Percentiles rank a stretch among this genome's conserved stretches.
phyloP scores from a whole-genome alignment of 2,329 filamentous ascomycete species.

The Nakataea oryzae region DNA sequence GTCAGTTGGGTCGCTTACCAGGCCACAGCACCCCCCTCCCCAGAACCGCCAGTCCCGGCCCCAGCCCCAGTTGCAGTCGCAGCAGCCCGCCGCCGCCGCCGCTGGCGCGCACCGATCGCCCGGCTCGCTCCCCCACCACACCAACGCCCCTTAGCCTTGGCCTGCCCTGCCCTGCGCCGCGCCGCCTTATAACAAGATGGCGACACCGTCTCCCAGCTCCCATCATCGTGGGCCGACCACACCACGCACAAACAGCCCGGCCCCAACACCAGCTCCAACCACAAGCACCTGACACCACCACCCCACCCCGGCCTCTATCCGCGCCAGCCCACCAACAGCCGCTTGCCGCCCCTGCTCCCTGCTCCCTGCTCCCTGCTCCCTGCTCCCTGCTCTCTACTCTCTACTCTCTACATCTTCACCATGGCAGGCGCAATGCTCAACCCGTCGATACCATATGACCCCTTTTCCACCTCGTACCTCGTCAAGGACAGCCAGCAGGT shows the following conservation, averaged over 20 bases:
- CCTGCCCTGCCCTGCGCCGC: too few species aligned
- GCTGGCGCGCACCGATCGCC: not conserved
- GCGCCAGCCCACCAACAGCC: too few species aligned
- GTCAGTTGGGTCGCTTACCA: not conserved
- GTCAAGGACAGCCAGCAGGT: conserved; percentile 2
- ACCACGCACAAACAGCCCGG: not conserved
- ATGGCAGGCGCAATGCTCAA: not conserved
- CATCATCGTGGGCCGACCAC: not conserved
- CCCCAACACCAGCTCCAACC: not conserved
- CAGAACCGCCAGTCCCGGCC: not conserved
- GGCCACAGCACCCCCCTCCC: not conserved
- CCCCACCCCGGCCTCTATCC: not conserved
- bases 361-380: not conserved
- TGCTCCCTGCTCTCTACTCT: not conserved
- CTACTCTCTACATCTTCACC: not conserved
- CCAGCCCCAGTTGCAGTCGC: too few species aligned
- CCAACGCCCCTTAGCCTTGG: too few species aligned
- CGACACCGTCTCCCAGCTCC: not conserved
- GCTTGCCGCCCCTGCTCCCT: too few species aligned
- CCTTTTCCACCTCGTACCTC: conserved; percentile 4
- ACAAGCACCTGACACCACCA: not conserved
- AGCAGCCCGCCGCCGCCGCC: too few species aligned
- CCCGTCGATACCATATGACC: conserved; percentile 3
- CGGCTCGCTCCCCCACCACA: too few species aligned
- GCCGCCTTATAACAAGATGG: not conserved